Conservation (phyloP, 2,329 filamentous ascomycete species). For the Xylariaceae sp. region DNA sequence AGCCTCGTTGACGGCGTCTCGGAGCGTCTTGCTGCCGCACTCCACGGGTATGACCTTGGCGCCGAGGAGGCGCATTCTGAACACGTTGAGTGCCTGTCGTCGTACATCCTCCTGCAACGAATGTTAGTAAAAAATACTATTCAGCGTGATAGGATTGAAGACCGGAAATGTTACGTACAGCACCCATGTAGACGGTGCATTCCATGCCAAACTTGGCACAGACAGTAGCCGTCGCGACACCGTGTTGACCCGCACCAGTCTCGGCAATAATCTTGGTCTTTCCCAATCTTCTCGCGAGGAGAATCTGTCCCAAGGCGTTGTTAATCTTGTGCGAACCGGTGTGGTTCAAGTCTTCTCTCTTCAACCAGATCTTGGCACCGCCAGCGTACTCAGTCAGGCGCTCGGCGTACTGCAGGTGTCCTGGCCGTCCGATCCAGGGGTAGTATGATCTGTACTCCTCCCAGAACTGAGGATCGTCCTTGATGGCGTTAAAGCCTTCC, state of each 20-base stretch:
- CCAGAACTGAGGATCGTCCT: conserved; percentile 89
- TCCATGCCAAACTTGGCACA: conserved; percentile 98
- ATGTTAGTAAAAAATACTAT: background rate
- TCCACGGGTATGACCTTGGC: conserved; percentile 91
- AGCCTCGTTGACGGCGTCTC: conserved; percentile 91
- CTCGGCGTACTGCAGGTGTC: conserved; percentile 83
- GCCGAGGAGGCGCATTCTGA: conserved; percentile 94
- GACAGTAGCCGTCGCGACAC: conserved; percentile 93
- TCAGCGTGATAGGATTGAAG: background rate
- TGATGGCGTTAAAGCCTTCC: conserved; percentile 80
- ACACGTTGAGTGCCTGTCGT: conserved; percentile 93
- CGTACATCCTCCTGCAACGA: conserved; percentile 71
- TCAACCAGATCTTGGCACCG: conserved; percentile 94
- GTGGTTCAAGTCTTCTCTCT: conserved; percentile 96
- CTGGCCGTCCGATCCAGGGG: conserved; percentile 92
- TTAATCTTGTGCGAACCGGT: conserved; percentile 99
- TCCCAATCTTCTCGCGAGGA: conserved; percentile 77
- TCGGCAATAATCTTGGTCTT: conserved; percentile 98
- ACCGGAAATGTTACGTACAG: conserved; percentile 40
- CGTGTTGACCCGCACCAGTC: conserved; percentile 95
- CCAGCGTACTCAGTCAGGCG: conserved; percentile 83
- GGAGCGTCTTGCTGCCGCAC: conserved; percentile 75
- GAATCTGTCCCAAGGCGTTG: conserved; percentile 89
- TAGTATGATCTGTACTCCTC: conserved; percentile 95
- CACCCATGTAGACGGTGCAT: conserved; percentile 97